Evolutionary conservation across 306 rosid genomes (phyloP).

Genomic region (Trichosanthes cucumerina): DNA sequence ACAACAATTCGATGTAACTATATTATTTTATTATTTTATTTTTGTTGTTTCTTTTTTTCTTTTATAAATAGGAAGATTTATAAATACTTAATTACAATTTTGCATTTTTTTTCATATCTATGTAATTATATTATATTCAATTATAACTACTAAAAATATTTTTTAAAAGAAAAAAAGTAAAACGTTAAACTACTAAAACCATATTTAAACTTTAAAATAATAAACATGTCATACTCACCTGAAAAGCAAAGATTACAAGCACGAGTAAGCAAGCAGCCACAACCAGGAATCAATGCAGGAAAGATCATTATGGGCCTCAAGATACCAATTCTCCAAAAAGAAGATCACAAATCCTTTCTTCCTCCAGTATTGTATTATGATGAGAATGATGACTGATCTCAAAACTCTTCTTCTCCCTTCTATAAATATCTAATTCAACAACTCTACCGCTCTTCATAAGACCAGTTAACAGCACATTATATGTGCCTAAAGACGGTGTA

Average conservation of each 20-base stretch:
- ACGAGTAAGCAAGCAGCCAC: not conserved
- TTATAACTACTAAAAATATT: too few species aligned
- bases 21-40: too few species aligned
- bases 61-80: too few species aligned
- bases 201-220: not conserved
- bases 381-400: conserved; percentile 19
- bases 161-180: too few species aligned
- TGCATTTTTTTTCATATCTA: too few species aligned
- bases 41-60: too few species aligned
- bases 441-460: conserved; percentile 43
- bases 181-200: too few species aligned
- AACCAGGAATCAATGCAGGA: not conserved
- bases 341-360: conserved; percentile 59
- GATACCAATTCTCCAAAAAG: conserved; percentile 35
- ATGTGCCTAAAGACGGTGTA: conserved; percentile 53
- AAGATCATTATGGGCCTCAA: conserved; percentile 12
- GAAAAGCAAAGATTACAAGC: not conserved
- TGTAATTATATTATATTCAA: too few species aligned
- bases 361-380: conserved; percentile 23
- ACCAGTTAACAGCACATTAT: conserved; percentile 43
- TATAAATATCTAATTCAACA: conserved; percentile 41
- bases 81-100: too few species aligned
- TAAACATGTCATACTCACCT: not conserved
- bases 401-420: conserved; percentile 50
- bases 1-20: too few species aligned